These are phyloP conservation scores for Colletotrichum melonis DNA, from an alignment of 2,329 filamentous ascomycete genomes.

Conservation along the genomic window DNA sequence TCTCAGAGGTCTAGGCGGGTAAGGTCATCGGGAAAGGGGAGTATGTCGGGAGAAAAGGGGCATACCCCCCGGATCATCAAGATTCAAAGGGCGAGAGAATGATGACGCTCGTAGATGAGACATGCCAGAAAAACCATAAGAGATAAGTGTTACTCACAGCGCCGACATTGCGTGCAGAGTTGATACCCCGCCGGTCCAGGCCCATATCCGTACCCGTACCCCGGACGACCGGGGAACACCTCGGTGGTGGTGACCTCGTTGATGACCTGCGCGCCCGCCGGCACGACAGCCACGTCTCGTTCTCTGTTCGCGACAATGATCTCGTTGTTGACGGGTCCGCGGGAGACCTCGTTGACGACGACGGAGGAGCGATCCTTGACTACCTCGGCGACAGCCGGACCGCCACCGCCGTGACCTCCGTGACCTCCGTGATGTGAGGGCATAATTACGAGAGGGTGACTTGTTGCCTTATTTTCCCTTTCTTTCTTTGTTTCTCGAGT, in stretches of 20 bases:
- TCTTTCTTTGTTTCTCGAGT: neutral
- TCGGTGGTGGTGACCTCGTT: neutral
- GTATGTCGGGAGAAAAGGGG: neutral
- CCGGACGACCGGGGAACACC: neutral
- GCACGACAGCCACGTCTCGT: neutral
- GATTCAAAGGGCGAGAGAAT: neutral
- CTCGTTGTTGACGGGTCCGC: neutral
- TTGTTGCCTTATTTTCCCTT: neutral
- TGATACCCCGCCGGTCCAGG: conserved; percentile 1
- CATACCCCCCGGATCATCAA: neutral
- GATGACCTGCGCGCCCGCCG: neutral
- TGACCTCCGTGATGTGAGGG: neutral
- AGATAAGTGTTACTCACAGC: neutral
- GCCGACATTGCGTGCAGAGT: conserved; percentile 3
- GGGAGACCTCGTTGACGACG: neutral
- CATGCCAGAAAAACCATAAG: neutral
- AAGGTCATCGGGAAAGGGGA: neutral
- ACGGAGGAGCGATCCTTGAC: neutral
- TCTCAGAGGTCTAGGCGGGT: neutral
- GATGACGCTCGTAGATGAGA: neutral
- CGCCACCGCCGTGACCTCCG: neutral
- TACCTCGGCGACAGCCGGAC: neutral
- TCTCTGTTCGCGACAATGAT: neutral
- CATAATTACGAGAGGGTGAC: neutral
- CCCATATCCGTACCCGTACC: neutral